Conservation (phyloP, 345 rosid genomes). For the Syzygium jambos region DNA sequence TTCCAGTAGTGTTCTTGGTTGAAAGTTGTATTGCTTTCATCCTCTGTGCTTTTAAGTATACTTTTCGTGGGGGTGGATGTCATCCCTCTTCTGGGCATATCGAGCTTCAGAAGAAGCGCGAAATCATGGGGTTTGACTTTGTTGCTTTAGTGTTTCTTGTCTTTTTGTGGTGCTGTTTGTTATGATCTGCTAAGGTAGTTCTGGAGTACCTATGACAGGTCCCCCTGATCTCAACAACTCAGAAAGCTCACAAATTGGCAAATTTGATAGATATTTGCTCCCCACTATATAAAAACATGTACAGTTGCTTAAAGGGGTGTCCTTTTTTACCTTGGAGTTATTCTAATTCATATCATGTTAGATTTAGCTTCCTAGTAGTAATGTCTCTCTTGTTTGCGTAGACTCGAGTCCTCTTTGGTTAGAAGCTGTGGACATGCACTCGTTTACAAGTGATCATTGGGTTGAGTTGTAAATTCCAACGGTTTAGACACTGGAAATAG, state of each 20-base stretch:
- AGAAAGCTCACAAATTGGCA: background rate
- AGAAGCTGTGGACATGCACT: background rate
- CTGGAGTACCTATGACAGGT: background rate
- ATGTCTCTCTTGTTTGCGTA: background rate
- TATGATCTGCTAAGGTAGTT: background rate
- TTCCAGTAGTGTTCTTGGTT: background rate
- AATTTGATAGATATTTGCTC: background rate
- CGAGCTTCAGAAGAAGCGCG: background rate
- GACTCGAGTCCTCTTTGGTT: background rate
- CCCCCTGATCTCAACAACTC: background rate
- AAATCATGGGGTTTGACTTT: background rate
- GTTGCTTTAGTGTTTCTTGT: background rate
- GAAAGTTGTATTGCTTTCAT: background rate
- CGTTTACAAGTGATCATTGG: background rate
- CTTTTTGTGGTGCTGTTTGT: background rate
- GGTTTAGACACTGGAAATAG: background rate
- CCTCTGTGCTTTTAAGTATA: background rate
- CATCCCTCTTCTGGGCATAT: background rate
- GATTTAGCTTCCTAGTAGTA: background rate
- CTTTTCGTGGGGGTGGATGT: background rate
- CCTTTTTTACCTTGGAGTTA: background rate
- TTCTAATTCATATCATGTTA: background rate
- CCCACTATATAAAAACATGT: background rate
- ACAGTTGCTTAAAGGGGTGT: background rate
- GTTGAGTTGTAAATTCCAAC: background rate